These are phyloP conservation scores for Cladophialophora immunda DNA, from an alignment of 2,329 filamentous ascomycete genomes.

Conservation along the genomic window DNA sequence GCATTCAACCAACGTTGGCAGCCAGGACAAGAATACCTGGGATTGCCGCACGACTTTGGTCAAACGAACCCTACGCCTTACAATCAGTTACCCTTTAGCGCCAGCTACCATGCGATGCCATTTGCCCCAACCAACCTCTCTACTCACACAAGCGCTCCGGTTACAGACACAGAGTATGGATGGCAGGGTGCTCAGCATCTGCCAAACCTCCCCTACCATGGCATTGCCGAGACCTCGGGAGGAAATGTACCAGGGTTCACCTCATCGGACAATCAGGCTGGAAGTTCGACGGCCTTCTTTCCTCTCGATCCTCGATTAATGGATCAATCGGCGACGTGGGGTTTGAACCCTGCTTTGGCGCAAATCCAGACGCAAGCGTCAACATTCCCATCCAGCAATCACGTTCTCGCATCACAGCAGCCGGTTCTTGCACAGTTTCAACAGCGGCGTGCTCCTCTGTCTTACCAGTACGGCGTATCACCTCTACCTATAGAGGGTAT, in stretches of 20 bases:
- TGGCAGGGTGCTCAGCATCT: constrained; percentile 23
- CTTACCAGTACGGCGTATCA: constrained; percentile 16
- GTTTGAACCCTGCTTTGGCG: background rate
- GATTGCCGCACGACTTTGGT: constrained; percentile 15
- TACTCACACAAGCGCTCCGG: background rate
- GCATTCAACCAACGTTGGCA: constrained; percentile 21
- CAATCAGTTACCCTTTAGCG: constrained; percentile 24
- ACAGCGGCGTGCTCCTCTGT: constrained; percentile 11
- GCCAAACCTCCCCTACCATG: constrained; percentile 2
- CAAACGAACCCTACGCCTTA: constrained; percentile 20
- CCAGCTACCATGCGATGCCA: constrained; percentile 29
- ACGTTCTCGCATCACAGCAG: constrained; percentile 14
- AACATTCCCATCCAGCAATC: constrained; percentile 5
- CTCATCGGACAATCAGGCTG: constrained; percentile 4
- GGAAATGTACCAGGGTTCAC: background rate
- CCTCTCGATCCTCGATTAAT: constrained; percentile 21
- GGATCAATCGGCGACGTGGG: background rate
- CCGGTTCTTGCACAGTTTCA: background rate
- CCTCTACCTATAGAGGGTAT: constrained; percentile 29
- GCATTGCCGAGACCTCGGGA: constrained; percentile 3
- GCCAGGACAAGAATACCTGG: constrained; percentile 16
- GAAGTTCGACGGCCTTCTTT: background rate
- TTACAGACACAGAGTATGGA: background rate
- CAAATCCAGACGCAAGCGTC: background rate
- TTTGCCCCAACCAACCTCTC: background rate